Evolutionary conservation across 495 filamentous ascomycete genomes (phyloP).

Genomic region (Glutinoglossum americanum): DNA sequence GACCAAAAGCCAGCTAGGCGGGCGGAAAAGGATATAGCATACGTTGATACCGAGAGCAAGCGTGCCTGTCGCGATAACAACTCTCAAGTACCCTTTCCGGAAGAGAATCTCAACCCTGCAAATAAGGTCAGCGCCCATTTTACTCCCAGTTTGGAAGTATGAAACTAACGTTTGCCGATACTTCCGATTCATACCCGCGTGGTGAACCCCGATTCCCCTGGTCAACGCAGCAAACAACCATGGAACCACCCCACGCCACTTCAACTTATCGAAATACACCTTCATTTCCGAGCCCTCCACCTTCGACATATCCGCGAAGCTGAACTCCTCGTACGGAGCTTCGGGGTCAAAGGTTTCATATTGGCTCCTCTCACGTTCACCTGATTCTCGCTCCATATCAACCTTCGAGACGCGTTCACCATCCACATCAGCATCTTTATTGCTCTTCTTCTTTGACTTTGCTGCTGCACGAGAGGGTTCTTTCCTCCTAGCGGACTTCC

Average conservation of each 20-base stretch:
- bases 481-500: slow-evolving; percentile 21
- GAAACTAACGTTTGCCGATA: slow-evolving; percentile 37
- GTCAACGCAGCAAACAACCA: slow-evolving; percentile 32
- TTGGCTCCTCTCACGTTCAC: slow-evolving; percentile 26
- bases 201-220: slow-evolving; percentile 54
- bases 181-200: slow-evolving; percentile 54
- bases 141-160: not conserved
- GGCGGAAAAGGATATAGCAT: not conserved
- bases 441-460: slow-evolving; percentile 18
- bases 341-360: slow-evolving; percentile 44
- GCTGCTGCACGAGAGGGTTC: slow-evolving; percentile 16
- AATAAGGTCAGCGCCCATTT: not conserved
- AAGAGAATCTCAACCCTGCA: slow-evolving; percentile 45
- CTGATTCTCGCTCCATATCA: slow-evolving; percentile 31
- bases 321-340: slow-evolving; percentile 36
- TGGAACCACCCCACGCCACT: slow-evolving; percentile 20
- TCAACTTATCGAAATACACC: slow-evolving; percentile 23
- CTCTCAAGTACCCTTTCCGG: slow-evolving; percentile 45
- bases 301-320: slow-evolving; percentile 39
- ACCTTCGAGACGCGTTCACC: slow-evolving; percentile 25
- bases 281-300: slow-evolving; percentile 30
- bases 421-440: slow-evolving; percentile 20
- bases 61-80: slow-evolving; percentile 61
- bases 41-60: slow-evolving; percentile 53
- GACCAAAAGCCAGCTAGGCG: not conserved